Evolutionary conservation across 495 filamentous ascomycete genomes (phyloP).

Genomic region (Collariella sp.): DNA sequence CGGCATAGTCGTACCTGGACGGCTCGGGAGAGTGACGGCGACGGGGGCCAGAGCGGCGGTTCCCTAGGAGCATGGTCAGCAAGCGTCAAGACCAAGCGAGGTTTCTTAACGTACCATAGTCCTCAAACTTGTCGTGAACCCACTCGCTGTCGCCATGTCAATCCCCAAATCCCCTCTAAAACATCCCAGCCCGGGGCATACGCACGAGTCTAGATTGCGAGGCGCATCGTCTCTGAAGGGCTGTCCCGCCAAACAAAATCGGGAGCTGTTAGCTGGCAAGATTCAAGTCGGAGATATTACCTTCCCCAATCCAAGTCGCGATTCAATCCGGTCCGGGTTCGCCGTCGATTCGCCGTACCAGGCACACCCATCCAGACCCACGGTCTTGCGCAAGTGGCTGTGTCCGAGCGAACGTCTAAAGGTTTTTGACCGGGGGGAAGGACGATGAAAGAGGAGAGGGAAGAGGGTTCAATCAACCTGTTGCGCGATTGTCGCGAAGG

Average conservation of each 20-base stretch:
- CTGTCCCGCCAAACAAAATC: conserved; percentile 28
- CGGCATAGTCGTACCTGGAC: conserved; percentile 37
- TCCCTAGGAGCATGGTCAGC: conserved; percentile 24
- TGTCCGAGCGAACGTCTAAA: conserved; percentile 20
- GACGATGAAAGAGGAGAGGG: conserved; percentile 14
- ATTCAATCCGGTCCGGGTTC: conserved; percentile 13
- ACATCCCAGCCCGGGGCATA: not conserved
- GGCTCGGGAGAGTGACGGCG: conserved; percentile 42
- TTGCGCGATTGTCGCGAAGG: not conserved
- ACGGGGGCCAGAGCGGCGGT: conserved; percentile 28
- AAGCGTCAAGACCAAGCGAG: conserved; percentile 19
- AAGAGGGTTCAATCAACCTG: conserved; percentile 31
- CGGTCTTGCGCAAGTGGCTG: conserved; percentile 18
- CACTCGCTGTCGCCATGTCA: conserved; percentile 55
- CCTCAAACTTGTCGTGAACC: conserved; percentile 84
- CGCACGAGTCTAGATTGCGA: conserved; percentile 47
- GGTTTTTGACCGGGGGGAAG: conserved; percentile 6
- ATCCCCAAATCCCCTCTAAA: not conserved
- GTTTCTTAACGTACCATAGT: conserved; percentile 37
- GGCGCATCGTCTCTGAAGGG: conserved; percentile 42
- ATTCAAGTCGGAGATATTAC: conserved; percentile 17
- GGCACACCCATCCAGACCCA: conserved; percentile 8
- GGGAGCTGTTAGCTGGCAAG: conserved; percentile 27
- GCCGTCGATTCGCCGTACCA: conserved; percentile 12
- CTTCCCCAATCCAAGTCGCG: conserved; percentile 20